phyloP scores from a whole-genome alignment of 2,329 filamentous ascomycete genomes.

The Fusarium camptoceras region DNA sequence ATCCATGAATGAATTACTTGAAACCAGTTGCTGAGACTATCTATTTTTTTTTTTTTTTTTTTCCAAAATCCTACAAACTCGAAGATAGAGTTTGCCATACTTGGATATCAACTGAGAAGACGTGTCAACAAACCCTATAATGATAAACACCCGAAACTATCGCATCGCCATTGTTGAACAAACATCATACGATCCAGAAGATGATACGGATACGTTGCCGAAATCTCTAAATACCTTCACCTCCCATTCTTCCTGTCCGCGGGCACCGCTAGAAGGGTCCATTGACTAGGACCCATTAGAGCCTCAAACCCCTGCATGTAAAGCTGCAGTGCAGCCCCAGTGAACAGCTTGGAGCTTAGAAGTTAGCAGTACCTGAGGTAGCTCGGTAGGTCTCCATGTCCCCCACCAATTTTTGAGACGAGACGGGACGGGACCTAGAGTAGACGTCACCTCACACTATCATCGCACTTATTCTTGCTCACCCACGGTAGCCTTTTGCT shows the following conservation, averaged over 20 bases:
- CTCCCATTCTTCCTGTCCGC: conserved; percentile 4
- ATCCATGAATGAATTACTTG: background rate
- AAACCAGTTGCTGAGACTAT: background rate
- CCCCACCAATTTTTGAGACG: conserved; percentile 34
- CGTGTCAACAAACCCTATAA: background rate
- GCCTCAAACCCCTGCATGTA: conserved; percentile 26
- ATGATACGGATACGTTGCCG: background rate
- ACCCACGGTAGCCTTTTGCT: conserved; percentile 19
- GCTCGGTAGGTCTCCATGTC: conserved; percentile 7
- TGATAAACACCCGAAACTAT: background rate
- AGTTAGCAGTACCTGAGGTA: background rate
- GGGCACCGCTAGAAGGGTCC: conserved; percentile 18
- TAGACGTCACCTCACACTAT: conserved; percentile 27
- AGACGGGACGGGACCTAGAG: conserved; percentile 18
- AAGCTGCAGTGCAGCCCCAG: conserved; percentile 7
- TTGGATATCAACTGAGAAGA: background rate
- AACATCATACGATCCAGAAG: background rate
- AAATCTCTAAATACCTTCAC: background rate
- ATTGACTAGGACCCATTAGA: conserved; percentile 32
- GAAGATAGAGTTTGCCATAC: background rate
- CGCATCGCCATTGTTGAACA: background rate
- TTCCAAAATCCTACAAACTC: background rate
- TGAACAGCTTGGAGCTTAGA: conserved; percentile 8
- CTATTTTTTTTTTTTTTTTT: background rate
- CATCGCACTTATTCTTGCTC: conserved; percentile 13